These are phyloP conservation scores for Sindora glabra DNA, from an alignment of 306 rosid species.

Conservation along the genomic window DNA sequence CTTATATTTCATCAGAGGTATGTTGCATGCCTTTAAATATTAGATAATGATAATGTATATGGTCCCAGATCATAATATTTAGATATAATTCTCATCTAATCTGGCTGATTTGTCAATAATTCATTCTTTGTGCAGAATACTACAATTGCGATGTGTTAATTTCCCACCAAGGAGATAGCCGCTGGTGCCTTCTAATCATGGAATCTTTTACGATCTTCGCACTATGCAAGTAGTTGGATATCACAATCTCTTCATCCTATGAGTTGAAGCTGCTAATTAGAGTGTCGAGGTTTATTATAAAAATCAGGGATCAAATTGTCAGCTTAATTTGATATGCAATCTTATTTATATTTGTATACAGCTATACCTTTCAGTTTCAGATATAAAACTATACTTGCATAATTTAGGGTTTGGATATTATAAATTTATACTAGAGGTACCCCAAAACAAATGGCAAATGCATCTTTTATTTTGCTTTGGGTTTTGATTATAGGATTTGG, in stretches of 20 bases:
- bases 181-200: no score
- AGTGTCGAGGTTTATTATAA: constrained; percentile 3
- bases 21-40: no score
- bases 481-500: neutral
- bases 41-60: no score
- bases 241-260: constrained; percentile 8
- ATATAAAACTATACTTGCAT: no score
- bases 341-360: neutral
- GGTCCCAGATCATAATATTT: no score
- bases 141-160: neutral
- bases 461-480: neutral
- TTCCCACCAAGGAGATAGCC: no score
- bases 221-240: constrained; percentile 22
- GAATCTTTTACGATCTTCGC: constrained; percentile 14
- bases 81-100: no score
- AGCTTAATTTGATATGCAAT: constrained; percentile 8
- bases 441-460: constrained; percentile 18
- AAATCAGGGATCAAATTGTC: neutral
- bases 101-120: no score
- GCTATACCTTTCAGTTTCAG: constrained; percentile 5
- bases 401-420: neutral
- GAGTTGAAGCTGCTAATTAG: constrained; percentile 14
- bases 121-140: neutral
- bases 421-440: neutral
- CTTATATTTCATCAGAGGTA: no score